A percentile compares a stretch with the other conserved stretches of the same genome.
Conservation (phyloP, 345 rosid species). For the Camelina laxa region DNA sequence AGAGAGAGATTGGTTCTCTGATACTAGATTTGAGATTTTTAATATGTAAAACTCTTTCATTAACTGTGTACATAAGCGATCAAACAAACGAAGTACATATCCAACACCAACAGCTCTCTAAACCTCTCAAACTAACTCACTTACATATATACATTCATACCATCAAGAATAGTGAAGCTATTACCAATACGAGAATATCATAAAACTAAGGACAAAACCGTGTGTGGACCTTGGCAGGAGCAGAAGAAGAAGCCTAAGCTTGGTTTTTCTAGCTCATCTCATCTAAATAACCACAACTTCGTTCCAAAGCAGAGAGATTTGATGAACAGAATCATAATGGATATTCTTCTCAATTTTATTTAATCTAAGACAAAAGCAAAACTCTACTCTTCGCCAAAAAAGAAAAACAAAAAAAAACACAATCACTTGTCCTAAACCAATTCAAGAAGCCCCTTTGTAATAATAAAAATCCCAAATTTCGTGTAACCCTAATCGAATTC, state of each 20-base stretch:
- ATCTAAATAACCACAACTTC: neutral
- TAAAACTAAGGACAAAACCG: neutral
- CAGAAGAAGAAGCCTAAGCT: neutral
- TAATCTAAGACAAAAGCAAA: constrained; percentile 1
- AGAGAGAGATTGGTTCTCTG: neutral
- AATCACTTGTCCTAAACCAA: constrained; percentile 4
- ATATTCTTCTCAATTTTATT: neutral
- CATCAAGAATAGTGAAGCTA: constrained; percentile 16
- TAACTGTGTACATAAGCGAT: neutral
- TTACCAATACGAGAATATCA: neutral
- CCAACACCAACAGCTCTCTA: neutral
- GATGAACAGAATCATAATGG: neutral
- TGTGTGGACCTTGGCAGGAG: neutral
- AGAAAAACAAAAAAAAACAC: neutral
- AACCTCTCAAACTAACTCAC: neutral
- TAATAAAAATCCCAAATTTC: constrained; percentile 6
- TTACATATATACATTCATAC: neutral
- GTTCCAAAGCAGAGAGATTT: neutral
- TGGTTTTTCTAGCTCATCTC: neutral
- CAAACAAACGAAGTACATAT: neutral
- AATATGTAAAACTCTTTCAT: neutral
- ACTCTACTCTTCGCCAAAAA: neutral
- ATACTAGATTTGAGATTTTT: neutral
- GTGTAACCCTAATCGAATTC: constrained; percentile 4
- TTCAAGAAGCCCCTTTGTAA: neutral